Evolutionary conservation across 257 asterid species (phyloP), one percentile per base, ranked within the genome.

Genomic region (Datura wrightii): DNA sequence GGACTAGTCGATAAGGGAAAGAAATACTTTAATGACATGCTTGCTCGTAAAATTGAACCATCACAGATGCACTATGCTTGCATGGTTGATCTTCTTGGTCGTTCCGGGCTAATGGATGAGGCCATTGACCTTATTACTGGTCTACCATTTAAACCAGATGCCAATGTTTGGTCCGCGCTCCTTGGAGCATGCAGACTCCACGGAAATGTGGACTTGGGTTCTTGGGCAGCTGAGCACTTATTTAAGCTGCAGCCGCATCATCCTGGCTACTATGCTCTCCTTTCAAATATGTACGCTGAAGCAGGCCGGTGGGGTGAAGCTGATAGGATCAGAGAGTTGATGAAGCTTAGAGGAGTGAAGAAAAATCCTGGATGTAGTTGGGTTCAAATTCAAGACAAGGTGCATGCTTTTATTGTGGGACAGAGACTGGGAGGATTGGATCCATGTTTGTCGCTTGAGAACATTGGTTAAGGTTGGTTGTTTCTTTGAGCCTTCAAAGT

Each of bases 361-460:
- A 94, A 93, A 89, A 92, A 86, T 78, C 98, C 97, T 42, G 97
- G 97, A 16, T 91, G 92, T 83, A 94, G 98, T 90, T 93, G 97
- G 97, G 91, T 93, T 87, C 90, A 91, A 89, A 53, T 85, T 83
- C 88, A 89, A 54, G 93, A 90, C 48, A 79, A 69, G 76, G 34
- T 90, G 10, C 88, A 86, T 52, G 89, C 92, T 67, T 93, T 92
- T 71, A 79, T 88, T 65, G 89, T 89, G 54, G 93, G 92, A 56
- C 85, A 89, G 24, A 87, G 87, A 58, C 52, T 86, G 3, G 78
- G 80, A 60, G 84, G 34, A 53, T 86, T 91, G 83, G 87, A 91
- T 88, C 92, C 90, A 4, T 34, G 11, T 83, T 79, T 85, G 84
- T 91, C 89, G 88, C 83, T 83, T 83, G 84, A 83, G 2, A 69